Percentiles rank a stretch among this genome's conserved stretches.
phyloP scores from a whole-genome alignment of 83 land plant species.

The Picea engelmannii region DNA sequence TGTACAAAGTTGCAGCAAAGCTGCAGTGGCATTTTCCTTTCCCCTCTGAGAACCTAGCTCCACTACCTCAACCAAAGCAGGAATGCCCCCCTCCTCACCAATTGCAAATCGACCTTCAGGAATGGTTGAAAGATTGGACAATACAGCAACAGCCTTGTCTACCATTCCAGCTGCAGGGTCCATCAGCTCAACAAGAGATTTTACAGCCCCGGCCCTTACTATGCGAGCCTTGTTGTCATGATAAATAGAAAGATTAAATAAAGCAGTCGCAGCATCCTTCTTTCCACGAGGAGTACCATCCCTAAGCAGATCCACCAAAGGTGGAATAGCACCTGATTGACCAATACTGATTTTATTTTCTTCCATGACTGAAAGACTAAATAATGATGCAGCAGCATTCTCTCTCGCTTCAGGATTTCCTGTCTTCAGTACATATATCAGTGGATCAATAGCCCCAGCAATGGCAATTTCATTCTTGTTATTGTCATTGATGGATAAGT shows the following conservation, averaged over 20 bases:
- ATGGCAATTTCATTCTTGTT: slow-evolving; percentile 51
- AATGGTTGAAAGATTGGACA: slow-evolving; percentile 54
- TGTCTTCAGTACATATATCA: slow-evolving; percentile 51
- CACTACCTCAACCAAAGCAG: slow-evolving; percentile 55
- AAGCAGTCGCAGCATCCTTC: slow-evolving; percentile 73
- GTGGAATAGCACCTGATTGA: slow-evolving; percentile 50
- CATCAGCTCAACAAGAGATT: slow-evolving; percentile 40
- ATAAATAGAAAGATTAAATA: slow-evolving; percentile 58
- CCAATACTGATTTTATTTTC: slow-evolving; percentile 62
- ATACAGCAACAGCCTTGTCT: slow-evolving; percentile 61
- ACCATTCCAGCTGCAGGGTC: slow-evolving; percentile 66
- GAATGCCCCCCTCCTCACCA: slow-evolving; percentile 48
- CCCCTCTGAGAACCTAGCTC: slow-evolving; percentile 54
- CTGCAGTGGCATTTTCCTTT: slow-evolving; percentile 71
- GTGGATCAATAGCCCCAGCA: slow-evolving; percentile 59
- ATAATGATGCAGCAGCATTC: slow-evolving; percentile 73
- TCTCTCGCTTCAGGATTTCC: slow-evolving; percentile 57
- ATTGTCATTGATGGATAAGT: slow-evolving; percentile 58
- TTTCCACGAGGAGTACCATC: slow-evolving; percentile 67
- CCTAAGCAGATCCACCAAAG: slow-evolving; percentile 51
- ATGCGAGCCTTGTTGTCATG: slow-evolving; percentile 52
- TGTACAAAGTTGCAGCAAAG: slow-evolving; percentile 43
- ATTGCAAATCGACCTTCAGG: slow-evolving; percentile 56
- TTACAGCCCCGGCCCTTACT: slow-evolving; percentile 57
- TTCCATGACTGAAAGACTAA: slow-evolving; percentile 60